phyloP scores from a whole-genome alignment of 345 rosid species.

The Raphanus raphanistrum region DNA sequence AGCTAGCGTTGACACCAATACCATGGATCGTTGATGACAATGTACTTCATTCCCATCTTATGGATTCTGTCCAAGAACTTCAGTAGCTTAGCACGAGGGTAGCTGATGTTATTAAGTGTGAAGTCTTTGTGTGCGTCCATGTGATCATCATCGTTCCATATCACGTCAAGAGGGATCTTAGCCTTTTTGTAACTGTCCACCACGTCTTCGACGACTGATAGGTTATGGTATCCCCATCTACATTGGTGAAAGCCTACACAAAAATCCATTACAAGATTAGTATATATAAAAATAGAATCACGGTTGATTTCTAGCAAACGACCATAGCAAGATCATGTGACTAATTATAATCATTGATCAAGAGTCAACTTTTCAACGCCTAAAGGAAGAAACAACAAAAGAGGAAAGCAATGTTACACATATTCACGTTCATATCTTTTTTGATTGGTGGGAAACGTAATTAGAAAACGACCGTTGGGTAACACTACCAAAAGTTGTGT shows the following conservation, averaged over 20 bases:
- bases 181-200: constrained; percentile 83
- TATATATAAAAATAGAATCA: neutral
- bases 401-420: constrained; percentile 18
- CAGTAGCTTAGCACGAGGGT: constrained; percentile 75
- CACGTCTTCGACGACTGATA: constrained; percentile 93
- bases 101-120: constrained; percentile 64
- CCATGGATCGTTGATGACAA: constrained; percentile 84
- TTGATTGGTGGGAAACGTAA: neutral
- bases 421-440: constrained; percentile 19
- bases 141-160: constrained; percentile 98
- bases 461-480: constrained; percentile 18
- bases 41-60: constrained; percentile 83
- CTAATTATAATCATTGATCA: neutral
- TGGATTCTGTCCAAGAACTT: constrained; percentile 86
- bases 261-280: neutral
- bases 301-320: no score
- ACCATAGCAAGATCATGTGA: no score
- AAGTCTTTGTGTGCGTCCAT: constrained; percentile 96
- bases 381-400: neutral
- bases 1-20: constrained; percentile 69
- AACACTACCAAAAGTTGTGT: constrained; percentile 28
- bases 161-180: constrained; percentile 87
- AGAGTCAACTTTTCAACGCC: neutral
- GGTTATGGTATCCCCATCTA: constrained; percentile 95
- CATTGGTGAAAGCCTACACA: constrained; percentile 92